Evolutionary conservation across 768 basidiomycete species (phyloP), one percentile per base, ranked within the genome.

Genomic region (Mycena galopus): DNA sequence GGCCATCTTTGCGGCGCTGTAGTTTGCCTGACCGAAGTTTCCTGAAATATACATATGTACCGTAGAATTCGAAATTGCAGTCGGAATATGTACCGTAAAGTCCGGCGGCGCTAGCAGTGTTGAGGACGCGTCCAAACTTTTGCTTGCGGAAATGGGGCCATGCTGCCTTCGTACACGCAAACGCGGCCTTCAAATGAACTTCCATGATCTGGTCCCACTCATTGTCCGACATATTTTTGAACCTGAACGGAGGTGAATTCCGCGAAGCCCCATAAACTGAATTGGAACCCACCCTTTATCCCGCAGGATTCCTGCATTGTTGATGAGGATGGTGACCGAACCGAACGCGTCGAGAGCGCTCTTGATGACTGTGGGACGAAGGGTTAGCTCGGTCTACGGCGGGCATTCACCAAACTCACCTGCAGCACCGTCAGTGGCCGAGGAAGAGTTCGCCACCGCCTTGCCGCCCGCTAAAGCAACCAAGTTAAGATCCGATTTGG

Each of bases 1-100:
- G 74, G 93, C 96, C 95, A 98, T 97, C 88, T 99, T 99, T 2
- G 97, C 97, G 2, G 97, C 96, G 57, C 96, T 96, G 82, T 99
- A 99, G 82, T 99, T 99, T 16, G 96, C 92, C 82, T 98, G 97
- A 12, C 98, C 98, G 79, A 97, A 94, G 85, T 97, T 98, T 10
- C 96, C 94, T 95, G 72, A 14, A 33, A 30, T 14, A 39, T 14
- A 23, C 33, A 37, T 25, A 65, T 12, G 19, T 39, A 57, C 50
- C 44, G 50, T 16, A 50, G 7, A 29, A 61, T 11, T 50, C 35
- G 17, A 59, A 12, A 61, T 44, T 72, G 32, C 30, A 2, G 3
- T 8, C 29, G 2, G 17, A 30, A 55, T 6, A 79, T 88, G 44
- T 67, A 94, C 94, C 96, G 77, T 97, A 97, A 37, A 98, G 84